phyloP scores from a whole-genome alignment of 257 asterid species.

The Ajuga chamaepitys region DNA sequence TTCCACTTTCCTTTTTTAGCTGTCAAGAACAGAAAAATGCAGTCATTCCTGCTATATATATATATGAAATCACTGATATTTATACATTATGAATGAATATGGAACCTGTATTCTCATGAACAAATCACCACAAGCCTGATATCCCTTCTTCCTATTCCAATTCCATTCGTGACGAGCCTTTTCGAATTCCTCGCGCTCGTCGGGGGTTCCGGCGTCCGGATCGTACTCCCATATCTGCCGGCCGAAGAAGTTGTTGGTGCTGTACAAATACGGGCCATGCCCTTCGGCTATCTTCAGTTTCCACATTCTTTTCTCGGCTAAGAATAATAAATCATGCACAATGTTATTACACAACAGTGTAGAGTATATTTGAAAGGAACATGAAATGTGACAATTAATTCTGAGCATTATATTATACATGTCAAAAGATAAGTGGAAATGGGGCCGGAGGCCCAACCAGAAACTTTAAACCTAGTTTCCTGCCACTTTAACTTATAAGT shows the following conservation, averaged over 20 bases:
- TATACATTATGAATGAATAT: no score
- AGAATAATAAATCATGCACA: no score
- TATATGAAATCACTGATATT: no score
- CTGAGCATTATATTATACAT: no score
- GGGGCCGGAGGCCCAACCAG: no score
- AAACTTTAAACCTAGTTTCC: no score
- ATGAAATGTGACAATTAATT: no score
- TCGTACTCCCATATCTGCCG: slow-evolving; percentile 59
- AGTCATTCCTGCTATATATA: no score
- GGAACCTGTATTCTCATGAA: slow-evolving; percentile 55
- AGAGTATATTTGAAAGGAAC: no score
- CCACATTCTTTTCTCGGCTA: slow-evolving; percentile 40
- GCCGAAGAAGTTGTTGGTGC: slow-evolving; percentile 51
- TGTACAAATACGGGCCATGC: slow-evolving; percentile 36
- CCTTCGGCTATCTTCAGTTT: slow-evolving; percentile 55
- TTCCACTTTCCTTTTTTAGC: slow-evolving; percentile 46
- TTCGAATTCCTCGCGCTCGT: slow-evolving; percentile 26
- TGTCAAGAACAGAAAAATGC: not conserved
- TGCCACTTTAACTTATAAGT: no score
- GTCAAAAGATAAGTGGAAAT: no score
- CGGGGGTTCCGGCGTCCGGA: slow-evolving; percentile 34
- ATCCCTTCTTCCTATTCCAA: slow-evolving; percentile 33
- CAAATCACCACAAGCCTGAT: slow-evolving; percentile 40
- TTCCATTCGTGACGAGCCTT: slow-evolving; percentile 34
- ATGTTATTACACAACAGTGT: no score